Conservation (phyloP, 352 stramenopile genomes). For the Pythium dissimile region DNA sequence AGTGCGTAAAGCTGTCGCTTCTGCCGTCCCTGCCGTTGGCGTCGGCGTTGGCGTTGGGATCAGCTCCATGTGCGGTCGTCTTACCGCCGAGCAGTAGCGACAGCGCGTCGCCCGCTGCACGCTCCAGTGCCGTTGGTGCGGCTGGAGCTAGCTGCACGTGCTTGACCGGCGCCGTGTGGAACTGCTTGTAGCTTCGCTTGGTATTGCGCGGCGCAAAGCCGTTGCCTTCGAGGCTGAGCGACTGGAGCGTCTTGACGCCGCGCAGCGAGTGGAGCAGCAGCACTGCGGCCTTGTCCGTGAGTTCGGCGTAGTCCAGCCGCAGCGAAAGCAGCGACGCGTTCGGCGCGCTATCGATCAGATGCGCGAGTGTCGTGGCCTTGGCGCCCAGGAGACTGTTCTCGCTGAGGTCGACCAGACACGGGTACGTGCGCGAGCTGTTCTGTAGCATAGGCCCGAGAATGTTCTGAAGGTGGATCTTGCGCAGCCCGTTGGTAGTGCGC, state of each 20-base stretch:
- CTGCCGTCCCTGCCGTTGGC: not conserved
- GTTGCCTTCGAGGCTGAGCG: conserved; percentile 70
- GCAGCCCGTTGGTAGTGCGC: conserved; percentile 29
- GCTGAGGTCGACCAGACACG: conserved; percentile 62
- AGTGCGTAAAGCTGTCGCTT: conserved; percentile 15
- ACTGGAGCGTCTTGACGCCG: conserved; percentile 43
- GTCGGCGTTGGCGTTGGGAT: no score
- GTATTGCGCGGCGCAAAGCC: conserved; percentile 39
- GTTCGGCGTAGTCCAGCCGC: conserved; percentile 45
- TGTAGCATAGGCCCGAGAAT: conserved; percentile 68
- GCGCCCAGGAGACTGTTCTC: conserved; percentile 65
- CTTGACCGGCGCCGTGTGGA: conserved; percentile 15
- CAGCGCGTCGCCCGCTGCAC: conserved; percentile 13
- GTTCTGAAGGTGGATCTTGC: conserved; percentile 41
- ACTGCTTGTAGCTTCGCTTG: conserved; percentile 19
- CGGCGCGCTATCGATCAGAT: conserved; percentile 45
- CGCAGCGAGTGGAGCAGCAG: conserved; percentile 59
- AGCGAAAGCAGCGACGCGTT: conserved; percentile 38
- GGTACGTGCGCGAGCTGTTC: conserved; percentile 38
- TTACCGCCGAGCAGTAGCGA: conserved; percentile 18
- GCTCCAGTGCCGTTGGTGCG: conserved; percentile 1
- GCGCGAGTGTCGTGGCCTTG: conserved; percentile 42
- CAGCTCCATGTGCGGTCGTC: not conserved
- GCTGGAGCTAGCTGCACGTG: not conserved
- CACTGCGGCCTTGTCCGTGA: conserved; percentile 59